Evolutionary conservation across 2,329 filamentous ascomycete species (phyloP).

Genomic region (Didymella pomorum): DNA sequence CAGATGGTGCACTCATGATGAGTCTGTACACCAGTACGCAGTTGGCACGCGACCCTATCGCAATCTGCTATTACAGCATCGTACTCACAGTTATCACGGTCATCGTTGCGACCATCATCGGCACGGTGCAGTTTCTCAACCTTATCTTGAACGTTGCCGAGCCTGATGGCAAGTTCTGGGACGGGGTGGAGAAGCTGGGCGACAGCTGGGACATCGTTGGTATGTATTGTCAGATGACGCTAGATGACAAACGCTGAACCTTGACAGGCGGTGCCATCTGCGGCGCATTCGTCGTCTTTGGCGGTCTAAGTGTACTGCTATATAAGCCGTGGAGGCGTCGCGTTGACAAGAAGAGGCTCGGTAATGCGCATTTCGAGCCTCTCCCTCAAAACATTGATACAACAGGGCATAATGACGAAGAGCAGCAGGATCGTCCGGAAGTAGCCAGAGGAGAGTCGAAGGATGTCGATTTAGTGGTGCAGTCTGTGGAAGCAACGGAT

Average conservation of each 20-base stretch:
- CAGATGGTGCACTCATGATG: slow-evolving; percentile 95
- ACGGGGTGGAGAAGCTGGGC: slow-evolving; percentile 71
- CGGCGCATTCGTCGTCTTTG: slow-evolving; percentile 81
- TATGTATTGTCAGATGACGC: slow-evolving; percentile 51
- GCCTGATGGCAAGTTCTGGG: slow-evolving; percentile 84
- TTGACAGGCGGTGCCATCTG: slow-evolving; percentile 74
- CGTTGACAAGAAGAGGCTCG: slow-evolving; percentile 55
- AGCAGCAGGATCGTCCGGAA: slow-evolving; percentile 3
- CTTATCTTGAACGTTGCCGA: slow-evolving; percentile 79
- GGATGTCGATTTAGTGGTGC: slow-evolving; percentile 23
- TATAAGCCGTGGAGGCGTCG: slow-evolving; percentile 81
- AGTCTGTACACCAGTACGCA: slow-evolving; percentile 83
- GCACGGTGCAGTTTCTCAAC: slow-evolving; percentile 82
- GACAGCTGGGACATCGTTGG: slow-evolving; percentile 50
- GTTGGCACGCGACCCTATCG: slow-evolving; percentile 81
- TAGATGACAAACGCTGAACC: slow-evolving; percentile 3
- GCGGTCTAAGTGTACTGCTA: slow-evolving; percentile 73
- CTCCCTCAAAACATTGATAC: slow-evolving; percentile 26
- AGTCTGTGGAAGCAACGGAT: slow-evolving; percentile 29
- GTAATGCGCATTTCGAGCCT: slow-evolving; percentile 41
- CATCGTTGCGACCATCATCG: slow-evolving; percentile 83
- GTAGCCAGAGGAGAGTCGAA: slow-evolving; percentile 16
- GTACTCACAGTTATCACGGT: slow-evolving; percentile 86
- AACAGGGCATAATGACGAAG: slow-evolving; percentile 19
- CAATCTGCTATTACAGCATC: slow-evolving; percentile 92